Conservation (phyloP, 2,329 filamentous ascomycete species). For the Scolecobasidium constrictum region DNA sequence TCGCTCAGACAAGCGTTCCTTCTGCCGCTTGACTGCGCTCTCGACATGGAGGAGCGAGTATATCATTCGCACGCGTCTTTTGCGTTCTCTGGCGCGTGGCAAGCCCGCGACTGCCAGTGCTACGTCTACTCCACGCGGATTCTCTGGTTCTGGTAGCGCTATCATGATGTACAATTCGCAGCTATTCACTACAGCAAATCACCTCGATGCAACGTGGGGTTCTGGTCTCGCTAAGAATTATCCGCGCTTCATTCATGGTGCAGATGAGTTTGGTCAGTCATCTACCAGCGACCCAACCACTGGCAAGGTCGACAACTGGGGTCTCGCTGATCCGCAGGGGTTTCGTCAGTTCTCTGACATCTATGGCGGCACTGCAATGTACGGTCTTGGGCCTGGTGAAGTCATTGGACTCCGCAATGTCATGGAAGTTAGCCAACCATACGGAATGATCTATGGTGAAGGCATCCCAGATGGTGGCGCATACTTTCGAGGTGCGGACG, state of each 20-base stretch:
- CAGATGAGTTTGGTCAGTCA: slow-evolving; percentile 65
- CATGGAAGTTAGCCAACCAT: slow-evolving; percentile 82
- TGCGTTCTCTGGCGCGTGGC: slow-evolving; percentile 71
- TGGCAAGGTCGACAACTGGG: slow-evolving; percentile 73
- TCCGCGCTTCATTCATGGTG: slow-evolving; percentile 73
- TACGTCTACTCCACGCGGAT: slow-evolving; percentile 1
- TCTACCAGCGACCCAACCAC: slow-evolving; percentile 69
- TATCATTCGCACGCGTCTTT: slow-evolving; percentile 70
- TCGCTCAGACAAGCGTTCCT: slow-evolving; percentile 64
- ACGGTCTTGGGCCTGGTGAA: slow-evolving; percentile 68
- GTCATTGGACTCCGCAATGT: slow-evolving; percentile 67
- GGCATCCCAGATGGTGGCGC: slow-evolving; percentile 73
- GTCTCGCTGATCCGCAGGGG: slow-evolving; percentile 57
- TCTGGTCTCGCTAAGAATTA: slow-evolving; percentile 56
- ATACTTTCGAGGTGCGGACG: slow-evolving; percentile 64
- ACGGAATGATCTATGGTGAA: slow-evolving; percentile 76
- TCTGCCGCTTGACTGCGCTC: slow-evolving; percentile 68
- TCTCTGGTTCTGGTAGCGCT: slow-evolving; percentile 40
- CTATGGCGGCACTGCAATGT: slow-evolving; percentile 61
- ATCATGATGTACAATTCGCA: slow-evolving; percentile 81
- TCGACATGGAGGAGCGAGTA: slow-evolving; percentile 98
- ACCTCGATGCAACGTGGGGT: slow-evolving; percentile 68
- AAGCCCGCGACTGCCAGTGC: slow-evolving; percentile 43
- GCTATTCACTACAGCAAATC: slow-evolving; percentile 66
- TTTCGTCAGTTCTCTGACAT: slow-evolving; percentile 71